Percentiles rank a stretch among this genome's conserved stretches.
These are phyloP conservation scores for Russula brevipes DNA, from an alignment of 768 basidiomycete genomes.

Conservation along the genomic window DNA sequence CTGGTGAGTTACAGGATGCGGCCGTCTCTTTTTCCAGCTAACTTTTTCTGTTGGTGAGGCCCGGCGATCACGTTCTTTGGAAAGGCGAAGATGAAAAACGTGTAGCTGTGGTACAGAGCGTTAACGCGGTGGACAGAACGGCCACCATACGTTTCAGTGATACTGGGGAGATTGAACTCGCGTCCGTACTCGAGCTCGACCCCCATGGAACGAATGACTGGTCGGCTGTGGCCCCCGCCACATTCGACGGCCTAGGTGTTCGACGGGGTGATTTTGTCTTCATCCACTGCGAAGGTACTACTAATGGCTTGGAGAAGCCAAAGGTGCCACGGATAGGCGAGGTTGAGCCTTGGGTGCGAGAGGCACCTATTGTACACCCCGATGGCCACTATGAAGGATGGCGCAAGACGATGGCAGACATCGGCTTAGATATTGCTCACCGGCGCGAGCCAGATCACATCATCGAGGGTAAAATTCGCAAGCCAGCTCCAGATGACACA, in stretches of 20 bases:
- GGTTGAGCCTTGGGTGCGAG: conserved; percentile 72
- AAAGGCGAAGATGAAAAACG: conserved; percentile 64
- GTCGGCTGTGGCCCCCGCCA: conserved; percentile 38
- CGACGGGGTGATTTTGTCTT: conserved; percentile 82
- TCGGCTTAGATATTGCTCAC: conserved; percentile 56
- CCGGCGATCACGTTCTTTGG: conserved; percentile 87
- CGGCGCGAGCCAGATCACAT: conserved; percentile 34
- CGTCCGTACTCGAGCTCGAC: conserved; percentile 84
- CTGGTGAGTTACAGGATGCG: conserved; percentile 47
- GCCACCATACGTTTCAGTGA: conserved; percentile 59
- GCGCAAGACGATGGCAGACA: conserved; percentile 65
- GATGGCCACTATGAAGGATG: conserved; percentile 58
- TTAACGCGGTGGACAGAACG: conserved; percentile 66
- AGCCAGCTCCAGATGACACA: conserved; percentile 38
- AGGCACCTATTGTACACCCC: conserved; percentile 42
- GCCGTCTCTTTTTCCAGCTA: neutral
- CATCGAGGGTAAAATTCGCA: conserved; percentile 41
- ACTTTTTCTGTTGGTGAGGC: conserved; percentile 45
- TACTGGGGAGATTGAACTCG: conserved; percentile 52
- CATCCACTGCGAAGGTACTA: conserved; percentile 61
- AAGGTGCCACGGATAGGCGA: conserved; percentile 82
- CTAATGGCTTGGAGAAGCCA: conserved; percentile 66
- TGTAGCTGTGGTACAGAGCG: conserved; percentile 72
- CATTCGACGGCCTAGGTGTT: conserved; percentile 67
- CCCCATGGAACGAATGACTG: conserved; percentile 65